Conservation (phyloP, 2,329 filamentous ascomycete species). For the Phaeomoniella chlamydospora region DNA sequence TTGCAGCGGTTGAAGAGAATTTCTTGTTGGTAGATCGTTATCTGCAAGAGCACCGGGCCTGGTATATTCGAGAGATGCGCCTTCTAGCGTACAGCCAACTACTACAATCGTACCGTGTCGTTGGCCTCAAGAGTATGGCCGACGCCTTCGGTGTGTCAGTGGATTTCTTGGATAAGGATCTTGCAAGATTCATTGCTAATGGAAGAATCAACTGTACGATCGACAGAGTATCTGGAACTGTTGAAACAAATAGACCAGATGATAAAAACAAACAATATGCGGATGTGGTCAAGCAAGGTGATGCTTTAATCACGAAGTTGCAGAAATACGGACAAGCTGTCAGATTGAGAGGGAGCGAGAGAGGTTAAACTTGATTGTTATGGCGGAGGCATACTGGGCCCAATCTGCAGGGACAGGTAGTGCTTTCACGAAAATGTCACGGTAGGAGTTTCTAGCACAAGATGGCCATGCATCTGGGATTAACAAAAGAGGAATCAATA, state of each 20-base stretch:
- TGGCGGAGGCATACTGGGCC: constrained; percentile 1
- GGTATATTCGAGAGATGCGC: constrained; percentile 98
- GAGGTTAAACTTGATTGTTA: constrained; percentile 50
- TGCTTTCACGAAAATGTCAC: no score
- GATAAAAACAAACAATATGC: constrained; percentile 99
- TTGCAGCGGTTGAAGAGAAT: constrained; percentile 80
- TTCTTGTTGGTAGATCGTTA: constrained; percentile 93
- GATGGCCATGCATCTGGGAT: no score
- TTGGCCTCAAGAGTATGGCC: constrained; percentile 95
- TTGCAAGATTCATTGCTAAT: constrained; percentile 92
- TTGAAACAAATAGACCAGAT: constrained; percentile 94
- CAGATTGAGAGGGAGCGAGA: constrained; percentile 82
- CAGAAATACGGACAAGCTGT: constrained; percentile 99
- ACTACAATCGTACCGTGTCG: constrained; percentile 90
- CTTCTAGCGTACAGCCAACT: constrained; percentile 93
- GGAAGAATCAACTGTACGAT: constrained; percentile 94
- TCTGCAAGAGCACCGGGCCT: constrained; percentile 85
- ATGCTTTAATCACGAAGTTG: constrained; percentile 94
- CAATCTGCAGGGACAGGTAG: background rate
- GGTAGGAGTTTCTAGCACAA: no score
- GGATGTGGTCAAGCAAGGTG: constrained; percentile 92
- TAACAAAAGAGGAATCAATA: no score
- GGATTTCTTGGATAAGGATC: constrained; percentile 90
- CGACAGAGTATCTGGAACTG: constrained; percentile 89
- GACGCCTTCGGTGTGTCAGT: constrained; percentile 93